These are phyloP conservation scores for Ilex aquifolium DNA, from an alignment of 257 asterid genomes.

Conservation along the genomic window DNA sequence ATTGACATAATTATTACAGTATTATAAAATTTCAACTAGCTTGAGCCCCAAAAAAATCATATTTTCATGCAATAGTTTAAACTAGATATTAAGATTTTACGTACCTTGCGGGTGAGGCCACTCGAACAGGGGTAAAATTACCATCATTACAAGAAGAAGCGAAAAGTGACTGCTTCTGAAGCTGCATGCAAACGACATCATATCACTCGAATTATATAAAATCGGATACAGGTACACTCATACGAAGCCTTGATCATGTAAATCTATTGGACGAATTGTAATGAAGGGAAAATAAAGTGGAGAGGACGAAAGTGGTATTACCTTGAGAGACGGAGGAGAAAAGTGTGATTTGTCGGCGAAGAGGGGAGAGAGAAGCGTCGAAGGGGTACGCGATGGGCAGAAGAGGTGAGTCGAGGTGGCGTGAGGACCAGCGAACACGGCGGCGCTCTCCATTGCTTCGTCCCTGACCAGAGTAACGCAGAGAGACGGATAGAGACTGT, in stretches of 20 bases:
- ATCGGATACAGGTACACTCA: not conserved
- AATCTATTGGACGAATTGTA: not conserved
- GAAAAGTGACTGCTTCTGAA: conserved; percentile 28
- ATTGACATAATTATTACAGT: too few relatives aligned
- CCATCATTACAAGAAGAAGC: conserved; percentile 27
- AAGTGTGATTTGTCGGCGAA: conserved; percentile 15
- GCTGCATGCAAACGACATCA: conserved; percentile 11
- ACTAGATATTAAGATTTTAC: too few relatives aligned
- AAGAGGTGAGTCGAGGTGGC: conserved; percentile 25
- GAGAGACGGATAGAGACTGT: too few relatives aligned
- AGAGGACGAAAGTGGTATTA: not conserved
- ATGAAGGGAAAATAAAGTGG: not conserved
- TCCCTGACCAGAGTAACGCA: too few relatives aligned
- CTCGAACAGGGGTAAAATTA: conserved; percentile 30
- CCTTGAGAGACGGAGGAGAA: conserved; percentile 30
- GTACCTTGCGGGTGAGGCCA: conserved; percentile 54
- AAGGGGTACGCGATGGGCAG: conserved; percentile 23
- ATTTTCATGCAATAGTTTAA: too few relatives aligned
- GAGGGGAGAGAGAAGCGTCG: conserved; percentile 28
- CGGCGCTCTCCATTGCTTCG: conserved; percentile 42
- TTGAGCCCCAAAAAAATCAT: too few relatives aligned
- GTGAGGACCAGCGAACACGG: conserved; percentile 31
- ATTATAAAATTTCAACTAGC: too few relatives aligned
- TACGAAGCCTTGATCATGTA: not conserved
- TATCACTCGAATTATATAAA: not conserved